phyloP scores from a whole-genome alignment of 768 basidiomycete genomes.

The Tulasnella sp. region DNA sequence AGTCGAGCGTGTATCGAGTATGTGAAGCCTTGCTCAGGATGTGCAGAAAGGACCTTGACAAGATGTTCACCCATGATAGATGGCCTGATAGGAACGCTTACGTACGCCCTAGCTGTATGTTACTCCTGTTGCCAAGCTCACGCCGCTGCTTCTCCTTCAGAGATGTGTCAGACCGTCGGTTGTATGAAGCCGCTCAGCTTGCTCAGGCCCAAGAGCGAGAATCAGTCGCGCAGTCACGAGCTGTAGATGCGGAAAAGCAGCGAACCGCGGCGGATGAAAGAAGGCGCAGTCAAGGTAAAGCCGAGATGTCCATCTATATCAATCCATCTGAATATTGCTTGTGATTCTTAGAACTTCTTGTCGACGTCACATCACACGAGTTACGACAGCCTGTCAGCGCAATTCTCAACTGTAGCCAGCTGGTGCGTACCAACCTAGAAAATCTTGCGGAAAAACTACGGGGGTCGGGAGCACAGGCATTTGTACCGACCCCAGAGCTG shows the following conservation, averaged over 20 bases:
- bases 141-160: slow-evolving; percentile 10
- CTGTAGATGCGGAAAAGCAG: slow-evolving; percentile 25
- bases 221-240: slow-evolving; percentile 24
- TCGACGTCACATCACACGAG: slow-evolving; percentile 32
- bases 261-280: slow-evolving; percentile 24
- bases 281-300: slow-evolving; percentile 26
- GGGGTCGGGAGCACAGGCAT: not conserved
- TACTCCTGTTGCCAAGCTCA: not conserved
- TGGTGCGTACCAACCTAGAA: slow-evolving; percentile 28
- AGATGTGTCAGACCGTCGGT: slow-evolving; percentile 22
- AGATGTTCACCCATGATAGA: not conserved
- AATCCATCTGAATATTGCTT: not conserved
- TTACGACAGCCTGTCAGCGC: slow-evolving; percentile 25
- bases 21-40: not conserved
- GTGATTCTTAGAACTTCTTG: slow-evolving; percentile 26
- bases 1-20: slow-evolving; percentile 14
- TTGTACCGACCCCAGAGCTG: slow-evolving; percentile 17
- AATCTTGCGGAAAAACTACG: slow-evolving; percentile 23
- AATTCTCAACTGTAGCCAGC: slow-evolving; percentile 28
- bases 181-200: slow-evolving; percentile 24
- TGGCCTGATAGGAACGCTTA: slow-evolving; percentile 13
- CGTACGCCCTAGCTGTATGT: not conserved
- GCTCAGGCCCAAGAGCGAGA: slow-evolving; percentile 27
- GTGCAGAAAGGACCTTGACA: no score
- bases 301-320: no score